Conservation (phyloP, 352 stramenopile genomes). For the Phytophthora nicotianae region DNA sequence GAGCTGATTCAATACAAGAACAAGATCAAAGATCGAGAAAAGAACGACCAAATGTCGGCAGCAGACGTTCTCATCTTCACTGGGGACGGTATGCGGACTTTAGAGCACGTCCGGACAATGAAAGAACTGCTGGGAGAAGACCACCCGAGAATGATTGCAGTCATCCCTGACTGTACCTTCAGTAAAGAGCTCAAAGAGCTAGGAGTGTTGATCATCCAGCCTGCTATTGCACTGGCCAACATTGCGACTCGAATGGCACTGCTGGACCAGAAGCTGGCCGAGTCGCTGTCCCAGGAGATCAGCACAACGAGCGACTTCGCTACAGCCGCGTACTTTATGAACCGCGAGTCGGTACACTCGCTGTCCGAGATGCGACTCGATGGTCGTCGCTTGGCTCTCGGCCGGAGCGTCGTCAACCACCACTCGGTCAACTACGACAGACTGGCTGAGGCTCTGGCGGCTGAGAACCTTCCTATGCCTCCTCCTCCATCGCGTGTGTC, state of each 20-base stretch:
- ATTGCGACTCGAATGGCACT: slow-evolving; percentile 69
- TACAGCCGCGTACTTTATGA: slow-evolving; percentile 65
- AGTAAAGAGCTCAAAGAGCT: slow-evolving; percentile 48
- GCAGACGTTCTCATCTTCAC: slow-evolving; percentile 73
- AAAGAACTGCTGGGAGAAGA: slow-evolving; percentile 41
- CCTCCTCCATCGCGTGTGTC: slow-evolving; percentile 65
- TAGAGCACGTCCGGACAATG: slow-evolving; percentile 60
- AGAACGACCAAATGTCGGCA: slow-evolving; percentile 42
- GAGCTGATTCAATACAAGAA: slow-evolving; percentile 75
- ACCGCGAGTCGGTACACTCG: slow-evolving; percentile 36
- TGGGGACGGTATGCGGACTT: slow-evolving; percentile 45
- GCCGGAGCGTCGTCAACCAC: slow-evolving; percentile 65
- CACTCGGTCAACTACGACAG: slow-evolving; percentile 66
- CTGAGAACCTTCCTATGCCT: slow-evolving; percentile 52
- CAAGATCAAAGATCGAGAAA: slow-evolving; percentile 45
- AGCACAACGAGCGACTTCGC: slow-evolving; percentile 50
- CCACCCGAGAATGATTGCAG: slow-evolving; percentile 61
- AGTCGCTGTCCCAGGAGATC: slow-evolving; percentile 49
- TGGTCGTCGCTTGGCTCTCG: slow-evolving; percentile 43
- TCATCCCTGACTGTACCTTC: slow-evolving; percentile 47
- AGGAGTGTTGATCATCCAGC: slow-evolving; percentile 66
- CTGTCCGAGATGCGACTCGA: slow-evolving; percentile 50
- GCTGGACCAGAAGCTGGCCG: slow-evolving; percentile 48
- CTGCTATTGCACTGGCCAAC: slow-evolving; percentile 66
- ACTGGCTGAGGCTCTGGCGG: slow-evolving; percentile 40